phyloP scores from a whole-genome alignment of 345 rosid genomes.

The Populus nigra region DNA sequence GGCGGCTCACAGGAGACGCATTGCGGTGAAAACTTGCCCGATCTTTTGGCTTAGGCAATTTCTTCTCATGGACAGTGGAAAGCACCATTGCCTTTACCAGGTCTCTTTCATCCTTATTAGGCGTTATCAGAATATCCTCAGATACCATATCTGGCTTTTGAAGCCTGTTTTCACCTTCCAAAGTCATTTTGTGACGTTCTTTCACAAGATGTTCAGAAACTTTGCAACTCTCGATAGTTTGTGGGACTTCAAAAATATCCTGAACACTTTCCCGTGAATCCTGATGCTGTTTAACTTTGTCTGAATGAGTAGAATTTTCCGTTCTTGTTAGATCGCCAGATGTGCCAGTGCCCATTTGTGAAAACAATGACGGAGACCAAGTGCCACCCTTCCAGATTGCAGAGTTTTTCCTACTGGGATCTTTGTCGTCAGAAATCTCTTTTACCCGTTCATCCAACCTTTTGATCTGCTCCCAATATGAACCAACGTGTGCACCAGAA shows the following conservation, averaged over 20 bases:
- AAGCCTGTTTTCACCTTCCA: conserved; percentile 36
- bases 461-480: conserved; percentile 59
- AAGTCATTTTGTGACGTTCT: conserved; percentile 12
- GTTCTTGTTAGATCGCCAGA: conserved; percentile 29
- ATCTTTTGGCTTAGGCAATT: conserved; percentile 21
- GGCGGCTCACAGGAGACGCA: conserved; percentile 11
- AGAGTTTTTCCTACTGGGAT: conserved; percentile 23
- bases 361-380: conserved; percentile 34
- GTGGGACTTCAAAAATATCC: conserved; percentile 70
- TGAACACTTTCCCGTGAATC: conserved; percentile 32
- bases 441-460: conserved; percentile 49
- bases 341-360: conserved; percentile 31
- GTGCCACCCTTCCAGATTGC: conserved; percentile 35
- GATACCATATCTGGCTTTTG: conserved; percentile 27
- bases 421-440: conserved; percentile 37
- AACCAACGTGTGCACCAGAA: conserved; percentile 35
- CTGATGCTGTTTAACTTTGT: conserved; percentile 30
- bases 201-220: conserved; percentile 6
- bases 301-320: conserved; percentile 20
- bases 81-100: conserved; percentile 36
- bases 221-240: conserved; percentile 22
- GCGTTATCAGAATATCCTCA: conserved; percentile 19
- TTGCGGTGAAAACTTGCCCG: conserved; percentile 17
- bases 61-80: conserved; percentile 23
- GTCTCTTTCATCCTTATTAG: conserved; percentile 20